Conservation (phyloP, 2,329 filamentous ascomycete genomes). For the Fusarium sp. region DNA sequence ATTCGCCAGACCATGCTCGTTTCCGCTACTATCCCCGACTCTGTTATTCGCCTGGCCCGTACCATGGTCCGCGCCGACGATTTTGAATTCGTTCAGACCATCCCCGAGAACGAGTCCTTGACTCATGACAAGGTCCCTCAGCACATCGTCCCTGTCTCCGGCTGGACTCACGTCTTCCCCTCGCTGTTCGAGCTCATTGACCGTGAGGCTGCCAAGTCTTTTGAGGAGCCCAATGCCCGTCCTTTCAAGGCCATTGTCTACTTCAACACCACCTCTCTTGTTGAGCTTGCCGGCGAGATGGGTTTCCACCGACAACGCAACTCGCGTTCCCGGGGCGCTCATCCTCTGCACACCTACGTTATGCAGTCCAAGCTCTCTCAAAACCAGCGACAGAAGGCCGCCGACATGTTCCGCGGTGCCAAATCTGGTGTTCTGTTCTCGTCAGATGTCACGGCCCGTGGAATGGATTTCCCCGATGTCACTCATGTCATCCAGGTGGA, state of each 20-base stretch:
- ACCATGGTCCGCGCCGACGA: conserved; percentile 79
- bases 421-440: conserved; percentile 75
- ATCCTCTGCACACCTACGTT: conserved; percentile 53
- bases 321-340: conserved; percentile 50
- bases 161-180: conserved; percentile 82
- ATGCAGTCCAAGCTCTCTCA: conserved; percentile 88
- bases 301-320: conserved; percentile 54
- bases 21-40: conserved; percentile 88
- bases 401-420: conserved; percentile 77
- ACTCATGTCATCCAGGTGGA: conserved; percentile 84
- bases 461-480: conserved; percentile 85
- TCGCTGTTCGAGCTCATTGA: conserved; percentile 80
- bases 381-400: conserved; percentile 71
- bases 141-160: conserved; percentile 72
- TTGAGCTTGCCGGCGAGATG: conserved; percentile 70
- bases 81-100: conserved; percentile 93
- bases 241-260: conserved; percentile 98
- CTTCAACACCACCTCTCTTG: conserved; percentile 81
- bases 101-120: conserved; percentile 80
- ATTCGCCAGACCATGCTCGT: conserved; percentile 93
- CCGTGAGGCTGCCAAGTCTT: conserved; percentile 62
- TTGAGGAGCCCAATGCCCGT: conserved; percentile 50
- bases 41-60: conserved; percentile 84
- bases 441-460: conserved; percentile 82
- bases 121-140: conserved; percentile 90